Evolutionary conservation across 495 filamentous ascomycete genomes (phyloP), one percentile per base, ranked within the genome.

Genomic region (Xylaria sp.): DNA sequence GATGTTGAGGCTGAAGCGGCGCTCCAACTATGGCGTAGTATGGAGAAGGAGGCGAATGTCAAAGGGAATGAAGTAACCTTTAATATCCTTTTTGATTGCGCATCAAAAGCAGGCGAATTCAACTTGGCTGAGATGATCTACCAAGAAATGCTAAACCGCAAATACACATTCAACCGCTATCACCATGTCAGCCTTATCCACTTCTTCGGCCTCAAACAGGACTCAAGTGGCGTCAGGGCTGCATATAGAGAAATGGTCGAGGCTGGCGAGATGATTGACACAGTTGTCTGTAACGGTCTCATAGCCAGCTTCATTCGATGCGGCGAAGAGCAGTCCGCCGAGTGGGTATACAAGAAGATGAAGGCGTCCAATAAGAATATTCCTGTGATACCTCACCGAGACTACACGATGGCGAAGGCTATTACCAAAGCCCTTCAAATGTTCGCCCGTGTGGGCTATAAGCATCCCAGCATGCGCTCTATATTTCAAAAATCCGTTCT

Each of bases 11-110:
- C 94, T 9, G 85, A 92, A 68, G 82, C 88, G 29, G 92, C 93
- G 1, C 87, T 98, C 21, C 85, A 90, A 41, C 80, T 96, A n/a
- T 98, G 94, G 93, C 88, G 89, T 67, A 88, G 93, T 73, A 97
- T 97, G 91, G 96, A 98, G 79, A 81, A 86, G 35, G 79, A 88
- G n/a, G 89, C 89, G 21, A 85, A 87, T 6, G 79, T 94, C n/a
- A 75, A 82, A 71, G 86, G 84, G 41, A 92, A 89, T 72, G 83
- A 87, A 41, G 90, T 92, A 14, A 95, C 95, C 2, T 97, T 98
- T 83, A 95, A 93, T 79, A 92, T 97, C 66, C 88, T 99, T 37
- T 97, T 97, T 72, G 93, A 97, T 76, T 87, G 93, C 19, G 94
- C 95, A 40, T 88, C 92, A 57, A 97, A 94, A 79, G 89, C 94